Conservation (phyloP, 768 basidiomycete species). For the Lentinula raphanica region DNA sequence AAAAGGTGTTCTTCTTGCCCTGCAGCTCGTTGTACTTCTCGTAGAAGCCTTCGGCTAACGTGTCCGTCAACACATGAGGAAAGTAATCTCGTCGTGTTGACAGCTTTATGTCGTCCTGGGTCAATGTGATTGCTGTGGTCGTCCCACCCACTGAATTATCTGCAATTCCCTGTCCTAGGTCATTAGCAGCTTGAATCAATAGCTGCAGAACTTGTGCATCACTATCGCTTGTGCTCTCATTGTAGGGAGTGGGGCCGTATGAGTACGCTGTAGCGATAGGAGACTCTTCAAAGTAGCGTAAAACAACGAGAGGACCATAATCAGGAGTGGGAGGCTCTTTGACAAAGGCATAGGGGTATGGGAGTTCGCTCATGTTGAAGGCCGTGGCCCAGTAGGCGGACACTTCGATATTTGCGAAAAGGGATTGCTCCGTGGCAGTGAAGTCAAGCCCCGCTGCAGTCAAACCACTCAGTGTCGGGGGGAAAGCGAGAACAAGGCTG, state of each 20-base stretch:
- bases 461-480: not conserved
- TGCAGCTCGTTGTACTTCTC: slow-evolving; percentile 2
- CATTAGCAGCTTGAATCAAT: not conserved
- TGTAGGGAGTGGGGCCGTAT: not conserved
- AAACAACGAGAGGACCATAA: not conserved
- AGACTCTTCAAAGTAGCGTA: slow-evolving; percentile 4
- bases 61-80: not conserved
- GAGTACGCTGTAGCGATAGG: slow-evolving; percentile 5
- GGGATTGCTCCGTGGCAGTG: not conserved
- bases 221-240: not conserved
- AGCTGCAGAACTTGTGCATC: not conserved
- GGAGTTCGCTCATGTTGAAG: not conserved
- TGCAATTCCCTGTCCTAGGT: not conserved
- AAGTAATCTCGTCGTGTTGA: slow-evolving; percentile 2
- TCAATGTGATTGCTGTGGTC: not conserved
- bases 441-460: not conserved
- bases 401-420: slow-evolving; percentile 3
- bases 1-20: slow-evolving; percentile 4
- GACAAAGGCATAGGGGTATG: not conserved
- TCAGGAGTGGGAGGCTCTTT: not conserved
- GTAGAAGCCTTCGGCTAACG: not conserved
- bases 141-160: not conserved
- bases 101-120: not conserved
- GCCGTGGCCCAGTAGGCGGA: slow-evolving; percentile 3
- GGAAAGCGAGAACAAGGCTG: slow-evolving; percentile 6